Evolutionary conservation across 108 stramenopile species (phyloP), one percentile per base, ranked within the genome.

Genomic region (Conticribra weissflogii): DNA sequence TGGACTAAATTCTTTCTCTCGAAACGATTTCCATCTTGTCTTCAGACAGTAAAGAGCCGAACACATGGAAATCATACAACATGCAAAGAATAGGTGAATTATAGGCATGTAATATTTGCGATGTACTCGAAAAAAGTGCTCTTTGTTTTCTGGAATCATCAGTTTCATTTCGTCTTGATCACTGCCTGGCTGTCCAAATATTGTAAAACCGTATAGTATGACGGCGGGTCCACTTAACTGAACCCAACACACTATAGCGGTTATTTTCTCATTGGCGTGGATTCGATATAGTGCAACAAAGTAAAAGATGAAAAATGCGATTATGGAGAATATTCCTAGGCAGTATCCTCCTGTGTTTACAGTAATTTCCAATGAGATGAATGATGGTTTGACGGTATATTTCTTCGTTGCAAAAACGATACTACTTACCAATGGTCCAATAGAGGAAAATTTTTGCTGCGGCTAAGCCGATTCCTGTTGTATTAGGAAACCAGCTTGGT

Each of bases 151-250:
- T 49, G 30, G 54, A 0, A 29, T 53, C 34, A 32, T 16, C 23
- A 76, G 66, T 12, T 17, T 59, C 14, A 61, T 22, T 15, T 69
- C 53, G 3, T 68, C 78, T 51, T 68, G 52, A 23, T 68, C 54
- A 25, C 59, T 69, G 25, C 73, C 72, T 16, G 78, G 72, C 29
- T 79, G 78, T 21, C 67, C 48, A 59, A 79, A 74, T 64, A 79
- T 79, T 41, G 78, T 59, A 25, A 74, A 61, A 18, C 73, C 78
- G 47, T 79, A 79, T 21, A 79, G 32, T n/a, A 68, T 65, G 9
- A 79, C 73, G 12, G 78, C 66, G 16, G 78, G 78, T 3, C 73
- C 78, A 48, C 73, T 68, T n/a, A 79, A 25, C 62, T 79, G 78
- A 53, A 74, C 67, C 78, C 78, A 79, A 36, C 78, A 79, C 12